Base-by-base conservation (phyloP, 371 early-diverging fungal species). In the Lichtheimia ramosa region DNA sequence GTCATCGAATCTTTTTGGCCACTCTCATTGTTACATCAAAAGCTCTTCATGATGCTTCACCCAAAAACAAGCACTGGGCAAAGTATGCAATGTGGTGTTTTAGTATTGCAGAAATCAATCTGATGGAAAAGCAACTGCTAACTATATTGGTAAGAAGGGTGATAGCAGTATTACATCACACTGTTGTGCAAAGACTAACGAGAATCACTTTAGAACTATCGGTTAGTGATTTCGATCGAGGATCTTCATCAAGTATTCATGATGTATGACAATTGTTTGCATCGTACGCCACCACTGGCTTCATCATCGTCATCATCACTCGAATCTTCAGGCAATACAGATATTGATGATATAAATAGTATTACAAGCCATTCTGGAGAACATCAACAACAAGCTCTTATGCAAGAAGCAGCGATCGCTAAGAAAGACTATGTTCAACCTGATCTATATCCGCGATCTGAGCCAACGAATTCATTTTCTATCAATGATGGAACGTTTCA, bases 41-140 rank as follows among this genome's bases (percentile, higher is more conserved):
- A 64, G 85, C 85, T 48, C 70, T 90, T 16, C 89, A 90, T 58
- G 91, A 89, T 58, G 83, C 87, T 5, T 84, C 88, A 16, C 89
- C 89, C 10, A 90, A 85, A 69, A 92, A 91, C 71, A 84, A 83
- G 59, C 82, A 87, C 59, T 92, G 91, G 91, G 87, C 89, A 12
- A 76, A 79, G 15, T 86, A 86, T 61, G 83, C 88, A 1, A 55
- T 55, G 56, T 64, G 70, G 0, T 71, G 85, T 43, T 91, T 89
- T 61, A 84, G 89, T 3, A 69, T 90, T 10, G 75, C 83, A 7
- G 91, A 92, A 69, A 85, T 92, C 49, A 92, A 92, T 57, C 71
- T 90, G 15, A 92, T 91, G 91, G 92, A 92, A 68, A 82, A 87
- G 63, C 91, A 92, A 68, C 70, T 92, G 42, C 80, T 92, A 39